These are phyloP conservation scores for Psilocybe sp. DNA, from an alignment of 768 basidiomycete species.

Conservation along the genomic window DNA sequence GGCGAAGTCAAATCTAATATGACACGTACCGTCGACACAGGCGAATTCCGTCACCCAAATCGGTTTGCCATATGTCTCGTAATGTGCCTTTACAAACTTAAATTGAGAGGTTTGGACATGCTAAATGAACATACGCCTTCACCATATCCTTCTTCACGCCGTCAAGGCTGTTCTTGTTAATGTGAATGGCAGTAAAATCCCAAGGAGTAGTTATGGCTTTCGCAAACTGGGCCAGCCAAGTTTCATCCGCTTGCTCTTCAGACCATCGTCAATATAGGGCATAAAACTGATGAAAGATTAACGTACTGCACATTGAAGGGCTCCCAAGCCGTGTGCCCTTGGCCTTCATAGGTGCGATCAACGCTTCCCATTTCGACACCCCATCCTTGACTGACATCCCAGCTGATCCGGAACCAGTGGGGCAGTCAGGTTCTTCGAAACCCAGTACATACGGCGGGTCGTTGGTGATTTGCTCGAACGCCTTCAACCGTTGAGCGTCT, in stretches of 20 bases:
- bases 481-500: conserved; percentile 35
- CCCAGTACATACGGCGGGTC: conserved; percentile 39
- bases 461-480: conserved; percentile 31
- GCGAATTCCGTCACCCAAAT: conserved; percentile 50
- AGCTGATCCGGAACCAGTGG: conserved; percentile 40
- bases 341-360: conserved; percentile 39
- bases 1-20: background rate
- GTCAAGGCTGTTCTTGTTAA: conserved; percentile 45
- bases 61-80: conserved; percentile 41
- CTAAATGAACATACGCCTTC: conserved; percentile 7
- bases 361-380: conserved; percentile 35
- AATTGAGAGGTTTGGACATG: background rate
- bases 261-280: background rate
- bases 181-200: conserved; percentile 47
- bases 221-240: conserved; percentile 40
- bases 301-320: conserved; percentile 50
- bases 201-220: conserved; percentile 35
- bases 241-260: conserved; percentile 45
- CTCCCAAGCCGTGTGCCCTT: conserved; percentile 40
- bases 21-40: conserved; percentile 38
- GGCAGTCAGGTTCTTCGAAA: conserved; percentile 48
- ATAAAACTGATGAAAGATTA: background rate
- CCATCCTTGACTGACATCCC: conserved; percentile 41
- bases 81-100: conserved; percentile 31
- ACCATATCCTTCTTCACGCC: conserved; percentile 44